Base-by-base conservation (phyloP, 2,329 filamentous ascomycete species). In the Immersiporthe knoxdaviesiana region DNA sequence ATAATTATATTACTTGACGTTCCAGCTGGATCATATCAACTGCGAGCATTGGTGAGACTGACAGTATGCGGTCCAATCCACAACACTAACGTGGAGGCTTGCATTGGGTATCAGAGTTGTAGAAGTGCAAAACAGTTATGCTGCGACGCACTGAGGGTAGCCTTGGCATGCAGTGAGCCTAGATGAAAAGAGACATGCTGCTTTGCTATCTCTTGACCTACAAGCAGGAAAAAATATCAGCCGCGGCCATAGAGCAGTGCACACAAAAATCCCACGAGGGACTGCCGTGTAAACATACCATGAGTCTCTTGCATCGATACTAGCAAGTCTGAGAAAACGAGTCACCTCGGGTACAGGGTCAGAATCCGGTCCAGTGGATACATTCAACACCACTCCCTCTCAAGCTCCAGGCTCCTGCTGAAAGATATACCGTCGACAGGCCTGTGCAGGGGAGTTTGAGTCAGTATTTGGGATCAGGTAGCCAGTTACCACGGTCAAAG, bases 401-500 rank as follows among this genome's bases (percentile, higher is more conserved):
- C n/a, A 32, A 11, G 30, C 30, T 16, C 18, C 44, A 21, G 16
- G 44, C 64, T 66, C 16, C 35, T 66, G 64, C 59, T 76, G 80
- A 70, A 84, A 82, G 50, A 89, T 79, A 76, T 88, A 89, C 73
- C 87, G 84, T 71, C 84, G 83, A 76, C 86, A 88, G 5, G 87
- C 85, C 78, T 83, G 71, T 67, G 56, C 30, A 72, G 65, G n/a
- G n/a, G 41, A 41, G 30, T 27, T 67, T 35, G n/a, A 52, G 52
- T 72, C 37, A 65, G 71, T 66, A 67, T 72, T 69, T 74, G 68
- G 4, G 2, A 12, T 18, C 35, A 21, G 35, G n/a, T 3, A 14
- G 24, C 58, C 60, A 63, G 35, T 62, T 18, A 8, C 3, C 39
- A n/a, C 63, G 27, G 65, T 27, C 14, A 27, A 47, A 59, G 63